Base-by-base conservation (phyloP, 2,329 filamentous ascomycete species). In the Penicillium sp. region DNA sequence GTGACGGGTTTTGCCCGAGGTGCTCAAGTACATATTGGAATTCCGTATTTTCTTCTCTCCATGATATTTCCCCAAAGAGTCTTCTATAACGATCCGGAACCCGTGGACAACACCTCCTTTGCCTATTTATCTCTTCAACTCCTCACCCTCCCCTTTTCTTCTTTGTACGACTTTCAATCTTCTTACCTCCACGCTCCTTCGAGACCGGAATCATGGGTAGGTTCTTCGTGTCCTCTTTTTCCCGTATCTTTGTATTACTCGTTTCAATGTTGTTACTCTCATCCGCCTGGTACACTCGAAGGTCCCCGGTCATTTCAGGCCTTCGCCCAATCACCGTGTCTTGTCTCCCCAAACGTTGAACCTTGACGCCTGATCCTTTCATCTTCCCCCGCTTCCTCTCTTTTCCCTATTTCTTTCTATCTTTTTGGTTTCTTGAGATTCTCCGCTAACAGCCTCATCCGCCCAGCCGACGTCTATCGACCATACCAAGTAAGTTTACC, bases 391-490 rank as follows among this genome's bases (percentile, higher is more conserved):
- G 50, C 53, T 47, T 56, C 32, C 43, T 53, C 50, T 45, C 46
- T 50, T 60, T 51, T 47, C 24, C 43, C 29, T 51, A 45, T 39
- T 50, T 56, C 60, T 48, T 44, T 18, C 58, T 60, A 18, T 52
- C 44, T 55, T 49, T 50, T 50, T 46, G 37, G 50, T 48, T 49
- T 42, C 52, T 46, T 50, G 38, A 52, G 48, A 50, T 53, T 32
- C 40, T 45, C 50, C 34, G 46, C 58, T 62, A 34, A 61, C 52
- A 47, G 32, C 52, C 44, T 58, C 53, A 44, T 56, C 43, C 56
- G 47, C 35, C 57, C 66, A 76, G 76, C 75, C 60, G 76, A 78
- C 76, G 74, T 77, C 53, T 78, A 78, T 71, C 76, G 76, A 60
- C 76, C 76, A 61, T 69, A 71, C 62, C 73, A 76, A 74, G 76